Evolutionary conservation across 768 basidiomycete species (phyloP).

Genomic region (Mrakia hoshinonis): DNA sequence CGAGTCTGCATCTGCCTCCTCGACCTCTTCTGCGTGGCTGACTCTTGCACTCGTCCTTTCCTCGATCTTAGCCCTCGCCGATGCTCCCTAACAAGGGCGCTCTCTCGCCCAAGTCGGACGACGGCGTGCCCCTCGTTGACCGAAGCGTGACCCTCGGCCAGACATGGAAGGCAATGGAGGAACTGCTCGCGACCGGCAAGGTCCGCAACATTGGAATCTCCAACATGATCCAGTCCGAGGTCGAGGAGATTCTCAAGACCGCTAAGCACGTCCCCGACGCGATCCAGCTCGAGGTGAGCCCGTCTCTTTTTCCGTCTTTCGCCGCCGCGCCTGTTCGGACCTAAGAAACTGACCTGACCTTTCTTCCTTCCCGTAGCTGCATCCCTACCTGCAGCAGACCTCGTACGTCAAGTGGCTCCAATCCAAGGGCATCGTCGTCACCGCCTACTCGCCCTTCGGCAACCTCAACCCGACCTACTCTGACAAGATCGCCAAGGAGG

Average conservation of each 20-base stretch:
- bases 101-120: constrained; percentile 9
- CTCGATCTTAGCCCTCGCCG: constrained; percentile 7
- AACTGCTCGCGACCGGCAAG: constrained; percentile 19
- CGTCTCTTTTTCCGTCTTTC: neutral
- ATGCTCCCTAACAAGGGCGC: constrained; percentile 17
- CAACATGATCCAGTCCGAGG: constrained; percentile 24
- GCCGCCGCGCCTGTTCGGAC: neutral
- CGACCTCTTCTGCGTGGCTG: neutral
- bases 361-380: neutral
- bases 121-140: constrained; percentile 18
- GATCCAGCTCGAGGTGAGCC: constrained; percentile 22
- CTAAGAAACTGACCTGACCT: neutral
- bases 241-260: constrained; percentile 24
- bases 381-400: constrained; percentile 24
- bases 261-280: constrained; percentile 26
- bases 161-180: constrained; percentile 26
- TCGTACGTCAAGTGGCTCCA: constrained; percentile 25
- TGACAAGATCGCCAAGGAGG: constrained; percentile 16
- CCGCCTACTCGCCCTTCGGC: constrained; percentile 25
- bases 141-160: constrained; percentile 3
- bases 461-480: constrained; percentile 22
- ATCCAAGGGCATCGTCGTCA: constrained; percentile 18
- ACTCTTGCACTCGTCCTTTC: neutral
- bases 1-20: neutral
- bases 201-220: constrained; percentile 21